Base-by-base conservation (phyloP, 164 flowering plant genomes). In the Aristolochia fimbriata region DNA sequence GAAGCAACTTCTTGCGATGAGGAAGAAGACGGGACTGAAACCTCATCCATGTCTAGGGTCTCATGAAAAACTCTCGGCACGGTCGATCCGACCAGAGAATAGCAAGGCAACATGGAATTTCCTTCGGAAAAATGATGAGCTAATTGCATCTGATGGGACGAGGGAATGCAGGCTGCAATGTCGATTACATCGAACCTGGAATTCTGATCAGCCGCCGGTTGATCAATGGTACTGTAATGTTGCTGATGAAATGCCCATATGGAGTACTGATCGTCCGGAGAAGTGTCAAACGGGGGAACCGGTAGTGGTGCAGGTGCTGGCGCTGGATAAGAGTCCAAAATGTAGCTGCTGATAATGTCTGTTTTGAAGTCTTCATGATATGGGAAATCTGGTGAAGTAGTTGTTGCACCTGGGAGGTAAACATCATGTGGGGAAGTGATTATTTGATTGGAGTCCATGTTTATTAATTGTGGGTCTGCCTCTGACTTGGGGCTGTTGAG, bases 391-490 rank as follows among this genome's bases (percentile, higher is more conserved):
- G 65, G 76, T 2, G 64, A 33, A 19, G 59, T 46, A 55, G 74
- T 24, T 62, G 61, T 19, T n/a, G n/a, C n/a, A 55, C 60, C 55
- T 2, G 70, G 66, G 51, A 65, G 71, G 27, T 58, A 63, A 12
- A 67, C 46, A 23, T 68, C 76, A 52, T 72, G 66, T 24, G 75
- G 73, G 27, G 72, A 6, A 61, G 30, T 63, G 9, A 59, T 57
- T 52, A 66, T 37, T 51, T 65, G 63, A 60, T 43, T 69, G 68
- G 75, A 72, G 74, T 73, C 74, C 68, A 67, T 37, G 41, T 62
- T 68, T 7, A 51, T 17, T 25, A 72, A 52, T 47, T 57, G 61
- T 47, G 67, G 68, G 58, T 23, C 56, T 47, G 68, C 71, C 22
- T 57, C 20, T 20, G 61, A 59, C 58, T 71, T 69, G 55, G 74